Evolutionary conservation across 176 grass and related monocot genomes (phyloP), one percentile per base, ranked within the genome.

Genomic region (Alloteropsis semialata): DNA sequence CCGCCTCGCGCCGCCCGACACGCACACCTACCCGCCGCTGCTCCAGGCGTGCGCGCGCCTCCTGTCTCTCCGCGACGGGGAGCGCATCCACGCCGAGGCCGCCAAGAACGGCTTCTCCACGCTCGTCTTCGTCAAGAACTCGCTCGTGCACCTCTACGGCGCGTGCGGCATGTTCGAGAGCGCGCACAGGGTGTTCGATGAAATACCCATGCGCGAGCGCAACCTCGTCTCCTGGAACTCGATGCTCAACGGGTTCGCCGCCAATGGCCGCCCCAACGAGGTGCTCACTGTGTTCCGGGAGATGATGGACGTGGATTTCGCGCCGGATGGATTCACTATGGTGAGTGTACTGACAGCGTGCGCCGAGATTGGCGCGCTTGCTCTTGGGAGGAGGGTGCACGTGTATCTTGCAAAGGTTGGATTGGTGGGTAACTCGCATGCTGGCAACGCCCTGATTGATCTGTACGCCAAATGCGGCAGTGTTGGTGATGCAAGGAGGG

Each of bases 191-290:
- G 29, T 91, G 92, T 97, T 94, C 82, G 95, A 92, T 1, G 86
- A 77, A 91, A 97, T 92, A 28, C 81, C 67, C 0, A 59, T 87
- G 34, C 50, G 11, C 14, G 65, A 80, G 19, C 93, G 88, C 41
- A 94, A 87, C 39, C 88, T 94, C 38, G 92, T 97, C 32, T 90
- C 95, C 0, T 97, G 92, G 92, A 97, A 97, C 62, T 92, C 88
- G 43, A 79, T 89, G 49, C 77, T 97, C 12, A 97, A 94, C 22
- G 86, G 92, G 29, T 97, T 91, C 42, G 86, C 92, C 5, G 77
- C 81, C 17, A 97, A 92, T 51, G 95, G 90, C 15, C 75, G 83
- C 24, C 90, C 95, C 67, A 97, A 92, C 33, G 88, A 97, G 86
- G 92, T 80, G 37, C 84, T 97, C 5, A 89, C 89, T 5, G 51